Conservation (phyloP, 179 eudicot species). For the Actinidia arguta region DNA sequence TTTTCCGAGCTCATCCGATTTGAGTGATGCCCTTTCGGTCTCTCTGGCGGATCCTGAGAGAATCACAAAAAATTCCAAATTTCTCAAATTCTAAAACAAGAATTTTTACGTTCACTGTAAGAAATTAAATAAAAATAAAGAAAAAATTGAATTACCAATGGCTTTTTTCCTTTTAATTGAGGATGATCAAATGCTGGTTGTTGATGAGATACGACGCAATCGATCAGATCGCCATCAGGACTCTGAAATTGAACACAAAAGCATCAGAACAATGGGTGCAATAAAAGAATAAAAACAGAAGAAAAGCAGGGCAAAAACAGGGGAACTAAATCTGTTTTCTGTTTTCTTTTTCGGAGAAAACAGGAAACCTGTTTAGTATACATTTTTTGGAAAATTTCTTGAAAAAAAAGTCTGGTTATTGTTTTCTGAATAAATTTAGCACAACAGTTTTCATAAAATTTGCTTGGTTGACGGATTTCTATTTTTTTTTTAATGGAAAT, state of each 20-base stretch:
- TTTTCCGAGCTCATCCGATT: constrained; percentile 39
- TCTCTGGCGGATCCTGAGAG: constrained; percentile 79
- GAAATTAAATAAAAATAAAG: neutral
- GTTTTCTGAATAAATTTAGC: too few species aligned
- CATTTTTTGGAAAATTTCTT: too few species aligned
- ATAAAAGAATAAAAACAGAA: constrained; percentile 5
- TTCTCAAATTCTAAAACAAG: neutral
- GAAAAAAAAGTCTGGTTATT: too few species aligned
- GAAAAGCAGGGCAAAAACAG: neutral
- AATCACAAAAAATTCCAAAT: neutral
- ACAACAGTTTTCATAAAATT: too few species aligned
- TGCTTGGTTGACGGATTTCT: too few species aligned
- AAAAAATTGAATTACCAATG: constrained; percentile 44
- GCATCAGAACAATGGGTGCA: neutral
- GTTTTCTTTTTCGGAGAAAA: too few species aligned
- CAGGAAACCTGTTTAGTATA: too few species aligned
- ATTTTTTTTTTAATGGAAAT: too few species aligned
- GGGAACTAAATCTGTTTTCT: neutral
- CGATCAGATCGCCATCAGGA: constrained; percentile 89
- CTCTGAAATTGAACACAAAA: constrained; percentile 49
- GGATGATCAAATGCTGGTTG: constrained; percentile 96
- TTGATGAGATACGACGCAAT: constrained; percentile 67
- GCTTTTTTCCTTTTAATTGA: constrained; percentile 70
- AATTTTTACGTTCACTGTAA: neutral
- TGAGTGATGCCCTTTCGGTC: constrained; percentile 56